These are phyloP conservation scores for Kuraishia ogatae DNA, from an alignment of 805 yeast species.

Conservation along the genomic window DNA sequence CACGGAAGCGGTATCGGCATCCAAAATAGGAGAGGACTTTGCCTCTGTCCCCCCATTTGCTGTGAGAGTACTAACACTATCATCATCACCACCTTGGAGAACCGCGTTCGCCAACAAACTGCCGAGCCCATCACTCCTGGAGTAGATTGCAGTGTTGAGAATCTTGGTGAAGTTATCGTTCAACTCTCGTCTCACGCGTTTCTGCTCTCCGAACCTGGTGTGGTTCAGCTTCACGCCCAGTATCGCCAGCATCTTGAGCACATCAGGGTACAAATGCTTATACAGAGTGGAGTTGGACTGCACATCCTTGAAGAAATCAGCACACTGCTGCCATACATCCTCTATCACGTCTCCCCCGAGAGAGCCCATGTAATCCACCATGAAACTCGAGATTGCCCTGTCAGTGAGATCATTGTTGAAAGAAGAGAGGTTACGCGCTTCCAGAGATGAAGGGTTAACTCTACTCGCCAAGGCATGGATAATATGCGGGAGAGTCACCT, in stretches of 20 bases:
- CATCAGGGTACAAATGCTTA: constrained; percentile 38
- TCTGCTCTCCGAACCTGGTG: constrained; percentile 54
- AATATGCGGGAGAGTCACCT: constrained; percentile 59
- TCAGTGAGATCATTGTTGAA: constrained; percentile 38
- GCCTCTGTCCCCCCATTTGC: background rate
- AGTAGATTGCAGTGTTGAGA: constrained; percentile 9
- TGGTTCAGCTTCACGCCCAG: constrained; percentile 49
- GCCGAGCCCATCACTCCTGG: constrained; percentile 1
- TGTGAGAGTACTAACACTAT: background rate
- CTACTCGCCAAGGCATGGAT: constrained; percentile 46
- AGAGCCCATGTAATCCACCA: constrained; percentile 52
- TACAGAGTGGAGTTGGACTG: constrained; percentile 36
- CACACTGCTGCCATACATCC: constrained; percentile 62
- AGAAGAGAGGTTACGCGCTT: constrained; percentile 30
- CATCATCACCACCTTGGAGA: background rate
- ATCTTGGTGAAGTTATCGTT: constrained; percentile 27
- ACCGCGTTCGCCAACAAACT: background rate
- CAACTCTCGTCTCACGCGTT: constrained; percentile 42
- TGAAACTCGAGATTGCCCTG: constrained; percentile 37
- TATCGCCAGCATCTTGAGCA: constrained; percentile 42
- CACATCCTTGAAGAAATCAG: constrained; percentile 53
- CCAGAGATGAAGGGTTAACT: constrained; percentile 24
- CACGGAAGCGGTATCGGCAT: background rate
- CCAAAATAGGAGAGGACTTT: background rate
- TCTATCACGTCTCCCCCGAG: constrained; percentile 71